Evolutionary conservation across 805 yeast genomes (phyloP), one percentile per base, ranked within the genome.

Genomic region (Monosporozyma servazzii): DNA sequence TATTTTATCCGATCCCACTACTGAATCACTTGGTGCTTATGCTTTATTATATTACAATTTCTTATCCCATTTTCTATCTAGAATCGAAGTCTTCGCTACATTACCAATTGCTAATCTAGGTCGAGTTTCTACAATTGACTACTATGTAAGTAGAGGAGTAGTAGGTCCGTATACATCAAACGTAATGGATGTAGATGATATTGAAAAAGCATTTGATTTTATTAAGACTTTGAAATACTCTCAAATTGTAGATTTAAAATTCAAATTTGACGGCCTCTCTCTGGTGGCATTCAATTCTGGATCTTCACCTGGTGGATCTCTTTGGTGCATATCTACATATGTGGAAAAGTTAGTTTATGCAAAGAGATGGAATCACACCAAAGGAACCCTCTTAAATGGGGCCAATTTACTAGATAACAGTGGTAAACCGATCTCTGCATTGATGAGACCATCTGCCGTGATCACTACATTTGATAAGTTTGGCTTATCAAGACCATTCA

Each of bases 341-440:
- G 78, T 82, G 17, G 97, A 91, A 57, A 84, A 84, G 55, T 71
- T 90, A n/a, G 72, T 91, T 2, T 88, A 88, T 66, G 95, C 96
- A 0, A 89, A 93, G 1, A 81, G 86, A 45, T 93, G 98, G 98
- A 91, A 90, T 65, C 98, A 93, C 64, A 83, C 97, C 1, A 82
- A 81, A 56, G 98, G 91, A 62, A 77, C 87, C 0, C 89, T 89
- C 58, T 69, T 93, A 49, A 85, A 84, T 55, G 82, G 89, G 29
- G 86, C 93, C 3, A 75, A 75, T 21, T 66, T 86, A 18, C 63
- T 83, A 40, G 79, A 80, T 47, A 71, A 73, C 18, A 72, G 75
- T 29, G 88, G 89, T 10, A 79, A 74, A 42, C 81, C 88, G 1
- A 69, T 81, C n/a, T 75, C 86, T 0, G 76, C 78, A 41, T 71